These are phyloP conservation scores for Aspergillus quadrilineatus DNA, from an alignment of 2,329 filamentous ascomycete genomes.

Conservation along the genomic window DNA sequence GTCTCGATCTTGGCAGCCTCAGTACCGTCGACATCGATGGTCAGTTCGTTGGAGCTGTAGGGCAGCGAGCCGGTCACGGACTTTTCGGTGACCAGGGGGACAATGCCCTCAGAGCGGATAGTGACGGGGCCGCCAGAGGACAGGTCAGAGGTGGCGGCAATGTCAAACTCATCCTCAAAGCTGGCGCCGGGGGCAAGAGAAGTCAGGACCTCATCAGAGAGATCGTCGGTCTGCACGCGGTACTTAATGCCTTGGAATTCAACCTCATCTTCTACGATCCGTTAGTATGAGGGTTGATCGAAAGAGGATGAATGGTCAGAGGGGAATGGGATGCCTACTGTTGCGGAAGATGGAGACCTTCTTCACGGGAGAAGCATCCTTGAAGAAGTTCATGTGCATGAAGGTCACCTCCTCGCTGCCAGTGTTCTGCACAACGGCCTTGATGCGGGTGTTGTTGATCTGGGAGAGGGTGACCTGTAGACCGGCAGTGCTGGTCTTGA, in stretches of 20 bases:
- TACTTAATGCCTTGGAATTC: constrained; percentile 35
- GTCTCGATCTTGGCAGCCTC: constrained; percentile 53
- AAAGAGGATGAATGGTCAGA: not conserved
- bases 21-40: constrained; percentile 57
- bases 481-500: constrained; percentile 14
- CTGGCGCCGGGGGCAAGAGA: constrained; percentile 30
- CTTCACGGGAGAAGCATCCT: constrained; percentile 34
- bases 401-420: constrained; percentile 34
- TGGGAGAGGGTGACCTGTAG: constrained; percentile 35
- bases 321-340: constrained; percentile 20
- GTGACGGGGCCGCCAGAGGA: constrained; percentile 54
- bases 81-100: constrained; percentile 55
- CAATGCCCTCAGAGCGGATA: constrained; percentile 43
- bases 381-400: constrained; percentile 39
- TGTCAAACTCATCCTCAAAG: constrained; percentile 35
- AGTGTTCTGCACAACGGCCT: constrained; percentile 37
- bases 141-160: constrained; percentile 43
- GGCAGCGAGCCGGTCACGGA: constrained; percentile 56
- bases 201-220: constrained; percentile 32
- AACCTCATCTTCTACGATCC: constrained; percentile 26
- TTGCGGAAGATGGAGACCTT: constrained; percentile 36
- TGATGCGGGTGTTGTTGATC: constrained; percentile 34
- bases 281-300: not conserved
- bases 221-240: constrained; percentile 26
- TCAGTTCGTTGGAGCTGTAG: constrained; percentile 61